Conservation (phyloP, 352 stramenopile genomes). For the Plasmopara muralis region DNA sequence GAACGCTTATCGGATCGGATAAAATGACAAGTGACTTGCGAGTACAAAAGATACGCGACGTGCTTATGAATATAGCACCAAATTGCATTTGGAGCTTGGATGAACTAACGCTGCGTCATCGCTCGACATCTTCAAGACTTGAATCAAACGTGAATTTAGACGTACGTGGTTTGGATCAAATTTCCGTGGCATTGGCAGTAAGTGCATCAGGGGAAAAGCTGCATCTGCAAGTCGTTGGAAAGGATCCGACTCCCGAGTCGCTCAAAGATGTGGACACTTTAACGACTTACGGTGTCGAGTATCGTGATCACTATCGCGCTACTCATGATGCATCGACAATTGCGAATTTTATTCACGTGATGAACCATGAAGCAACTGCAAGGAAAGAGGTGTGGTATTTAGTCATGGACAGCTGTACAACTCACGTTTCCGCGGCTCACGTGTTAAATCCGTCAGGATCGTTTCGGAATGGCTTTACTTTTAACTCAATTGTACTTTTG, state of each 20-base stretch:
- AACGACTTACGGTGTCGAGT: slow-evolving; percentile 32
- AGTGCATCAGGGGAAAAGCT: slow-evolving; percentile 65
- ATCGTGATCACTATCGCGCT: slow-evolving; percentile 34
- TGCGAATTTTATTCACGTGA: slow-evolving; percentile 45
- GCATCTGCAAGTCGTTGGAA: slow-evolving; percentile 50
- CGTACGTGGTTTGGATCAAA: slow-evolving; percentile 34
- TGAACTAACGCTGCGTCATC: slow-evolving; percentile 42
- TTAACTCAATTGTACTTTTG: slow-evolving; percentile 59
- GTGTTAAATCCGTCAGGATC: slow-evolving; percentile 51
- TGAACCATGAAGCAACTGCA: slow-evolving; percentile 49
- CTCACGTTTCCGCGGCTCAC: slow-evolving; percentile 56
- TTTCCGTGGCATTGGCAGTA: slow-evolving; percentile 49
- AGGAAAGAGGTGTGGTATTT: slow-evolving; percentile 66
- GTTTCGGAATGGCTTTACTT: slow-evolving; percentile 52
- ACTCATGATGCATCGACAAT: slow-evolving; percentile 52
- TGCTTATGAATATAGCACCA: slow-evolving; percentile 38
- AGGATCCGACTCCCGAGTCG: slow-evolving; percentile 28
- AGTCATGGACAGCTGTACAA: slow-evolving; percentile 55
- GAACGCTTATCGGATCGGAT: slow-evolving; percentile 3
- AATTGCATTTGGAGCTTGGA: slow-evolving; percentile 72
- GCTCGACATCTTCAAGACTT: slow-evolving; percentile 31
- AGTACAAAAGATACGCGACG: slow-evolving; percentile 42
- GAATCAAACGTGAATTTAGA: slow-evolving; percentile 44
- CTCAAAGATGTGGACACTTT: slow-evolving; percentile 36
- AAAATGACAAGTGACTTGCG: slow-evolving; percentile 32